Evolutionary conservation across 176 grass and related monocot genomes (phyloP).

Genomic region (Aegilops sharonensis): DNA sequence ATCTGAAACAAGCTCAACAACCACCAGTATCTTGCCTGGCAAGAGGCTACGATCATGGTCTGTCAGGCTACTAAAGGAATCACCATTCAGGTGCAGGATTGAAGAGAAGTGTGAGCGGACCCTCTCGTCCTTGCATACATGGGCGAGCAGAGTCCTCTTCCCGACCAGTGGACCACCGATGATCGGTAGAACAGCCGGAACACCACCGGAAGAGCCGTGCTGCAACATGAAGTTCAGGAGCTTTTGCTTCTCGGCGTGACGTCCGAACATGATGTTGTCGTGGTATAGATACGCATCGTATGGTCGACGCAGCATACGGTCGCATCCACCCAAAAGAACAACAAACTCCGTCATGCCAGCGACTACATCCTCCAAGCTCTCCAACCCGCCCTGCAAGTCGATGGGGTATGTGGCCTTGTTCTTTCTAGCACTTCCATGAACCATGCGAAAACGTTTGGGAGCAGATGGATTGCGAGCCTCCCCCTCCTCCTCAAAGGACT

Average conservation of each 20-base stretch:
- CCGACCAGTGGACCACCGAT: too few species aligned
- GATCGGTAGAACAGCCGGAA: too few species aligned
- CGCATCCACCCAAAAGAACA: neutral
- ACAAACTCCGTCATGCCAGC: neutral
- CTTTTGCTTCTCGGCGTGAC: neutral
- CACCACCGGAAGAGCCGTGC: neutral
- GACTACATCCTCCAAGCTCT: neutral
- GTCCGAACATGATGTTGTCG: neutral
- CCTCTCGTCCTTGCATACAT: too few species aligned
- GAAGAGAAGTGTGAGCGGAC: too few species aligned
- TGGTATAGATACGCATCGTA: neutral
- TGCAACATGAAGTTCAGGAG: neutral
- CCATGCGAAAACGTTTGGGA: neutral
- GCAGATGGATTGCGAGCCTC: neutral
- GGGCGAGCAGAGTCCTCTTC: too few species aligned
- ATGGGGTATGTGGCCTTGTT: neutral
- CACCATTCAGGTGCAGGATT: too few species aligned
- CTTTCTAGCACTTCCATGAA: neutral
- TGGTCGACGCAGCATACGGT: neutral
- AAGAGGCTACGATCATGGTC: too few species aligned
- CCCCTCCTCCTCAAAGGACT: neutral
- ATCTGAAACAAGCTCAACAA: too few species aligned
- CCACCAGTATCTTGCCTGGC: too few species aligned
- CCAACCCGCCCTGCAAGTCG: neutral
- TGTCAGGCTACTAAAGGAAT: too few species aligned